phyloP scores from a whole-genome alignment of 2,329 filamentous ascomycete species.

The Colletotrichum ledebouriae region DNA sequence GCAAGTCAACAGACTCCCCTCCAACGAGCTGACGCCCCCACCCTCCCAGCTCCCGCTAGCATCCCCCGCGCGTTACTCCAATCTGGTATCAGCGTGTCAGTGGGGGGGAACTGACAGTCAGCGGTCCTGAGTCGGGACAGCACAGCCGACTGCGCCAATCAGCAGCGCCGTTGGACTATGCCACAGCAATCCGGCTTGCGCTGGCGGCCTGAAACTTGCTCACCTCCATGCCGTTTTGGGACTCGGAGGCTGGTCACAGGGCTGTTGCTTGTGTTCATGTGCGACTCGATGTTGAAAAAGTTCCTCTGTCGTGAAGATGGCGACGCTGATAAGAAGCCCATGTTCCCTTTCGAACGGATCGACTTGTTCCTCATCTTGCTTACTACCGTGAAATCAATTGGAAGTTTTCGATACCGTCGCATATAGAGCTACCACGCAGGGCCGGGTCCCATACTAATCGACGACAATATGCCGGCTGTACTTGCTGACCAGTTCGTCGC shows the following conservation, averaged over 20 bases:
- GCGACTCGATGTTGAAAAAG: conserved; percentile 32
- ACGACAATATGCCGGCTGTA: conserved; percentile 33
- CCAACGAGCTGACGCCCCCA: too few species aligned
- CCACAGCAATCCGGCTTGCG: conserved; percentile 33
- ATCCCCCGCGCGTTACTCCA: background rate
- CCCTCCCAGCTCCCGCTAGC: too few species aligned
- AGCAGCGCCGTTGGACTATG: background rate
- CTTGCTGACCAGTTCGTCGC: conserved; percentile 25
- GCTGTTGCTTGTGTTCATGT: conserved; percentile 42
- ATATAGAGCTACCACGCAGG: background rate
- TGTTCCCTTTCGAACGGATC: background rate
- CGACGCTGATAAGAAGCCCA: conserved; percentile 24
- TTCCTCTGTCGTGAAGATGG: conserved; percentile 8
- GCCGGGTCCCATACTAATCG: conserved; percentile 10
- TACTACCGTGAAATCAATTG: background rate
- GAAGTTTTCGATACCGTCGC: background rate
- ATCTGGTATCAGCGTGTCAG: conserved; percentile 6
- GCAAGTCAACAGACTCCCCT: too few species aligned
- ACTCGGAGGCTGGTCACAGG: conserved; percentile 39
- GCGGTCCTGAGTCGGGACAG: conserved; percentile 24
- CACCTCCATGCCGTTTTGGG: conserved; percentile 42
- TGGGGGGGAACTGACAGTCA: conserved; percentile 11
- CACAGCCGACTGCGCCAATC: conserved; percentile 16
- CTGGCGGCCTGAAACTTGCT: conserved; percentile 42
- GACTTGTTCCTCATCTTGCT: background rate